These are phyloP conservation scores for Marchantia paleacea DNA, from an alignment of 225 moss, liverwort and hornwort genomes.

Conservation along the genomic window DNA sequence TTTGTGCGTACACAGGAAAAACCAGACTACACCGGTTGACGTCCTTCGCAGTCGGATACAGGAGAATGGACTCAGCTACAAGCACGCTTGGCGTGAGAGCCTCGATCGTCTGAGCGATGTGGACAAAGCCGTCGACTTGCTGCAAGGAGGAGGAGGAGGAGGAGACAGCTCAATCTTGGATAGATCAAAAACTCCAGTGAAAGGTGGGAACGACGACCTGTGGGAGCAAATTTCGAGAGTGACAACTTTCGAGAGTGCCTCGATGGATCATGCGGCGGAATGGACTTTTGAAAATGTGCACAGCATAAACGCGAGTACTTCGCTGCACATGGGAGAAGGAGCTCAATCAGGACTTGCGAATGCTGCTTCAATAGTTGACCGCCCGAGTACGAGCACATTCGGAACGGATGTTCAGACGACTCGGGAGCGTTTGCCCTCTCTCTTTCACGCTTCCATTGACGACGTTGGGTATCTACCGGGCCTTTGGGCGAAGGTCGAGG, in stretches of 20 bases:
- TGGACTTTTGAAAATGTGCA: too few relatives aligned
- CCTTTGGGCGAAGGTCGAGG: conserved; percentile 32
- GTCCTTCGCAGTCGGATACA: conserved; percentile 26
- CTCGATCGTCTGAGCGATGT: conserved; percentile 28
- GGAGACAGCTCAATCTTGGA: background rate
- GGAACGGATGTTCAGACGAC: background rate
- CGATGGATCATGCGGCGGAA: background rate
- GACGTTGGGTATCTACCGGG: conserved; percentile 52
- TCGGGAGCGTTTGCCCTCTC: background rate
- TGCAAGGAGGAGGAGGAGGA: background rate
- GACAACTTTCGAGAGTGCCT: background rate
- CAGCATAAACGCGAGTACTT: background rate
- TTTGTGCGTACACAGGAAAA: conserved; percentile 48
- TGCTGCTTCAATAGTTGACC: background rate
- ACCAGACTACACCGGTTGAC: conserved; percentile 43
- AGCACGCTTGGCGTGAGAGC: conserved; percentile 53
- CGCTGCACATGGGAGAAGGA: background rate
- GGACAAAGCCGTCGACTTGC: conserved; percentile 33
- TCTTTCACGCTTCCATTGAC: conserved; percentile 37
- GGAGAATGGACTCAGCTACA: conserved; percentile 39
- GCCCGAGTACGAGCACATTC: background rate
- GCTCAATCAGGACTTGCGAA: background rate
- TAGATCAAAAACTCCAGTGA: background rate
- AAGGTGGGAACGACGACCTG: background rate
- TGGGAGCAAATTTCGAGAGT: background rate